A percentile compares a stretch with the other conserved stretches of the same genome.
Evolutionary conservation across 495 filamentous ascomycete species (phyloP).

Genomic region (Xylaria cubensis): DNA sequence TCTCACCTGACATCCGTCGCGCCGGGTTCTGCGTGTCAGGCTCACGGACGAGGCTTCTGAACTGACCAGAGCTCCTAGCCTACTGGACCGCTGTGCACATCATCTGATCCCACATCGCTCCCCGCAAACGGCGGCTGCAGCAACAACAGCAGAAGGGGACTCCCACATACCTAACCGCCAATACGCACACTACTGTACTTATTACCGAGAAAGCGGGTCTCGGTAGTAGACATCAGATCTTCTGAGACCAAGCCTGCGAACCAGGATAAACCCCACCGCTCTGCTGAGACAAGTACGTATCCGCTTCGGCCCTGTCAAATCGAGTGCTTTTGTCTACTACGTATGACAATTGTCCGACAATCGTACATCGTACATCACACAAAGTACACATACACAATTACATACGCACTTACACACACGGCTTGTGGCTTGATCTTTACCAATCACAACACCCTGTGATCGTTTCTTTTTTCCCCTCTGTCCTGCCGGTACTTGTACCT

Average conservation of each 20-base stretch:
- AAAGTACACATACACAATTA: neutral
- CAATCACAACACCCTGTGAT: constrained; percentile 8
- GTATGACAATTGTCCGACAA: neutral
- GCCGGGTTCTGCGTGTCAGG: constrained; percentile 1
- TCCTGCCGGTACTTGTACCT: constrained; percentile 21
- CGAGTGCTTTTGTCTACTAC: neutral
- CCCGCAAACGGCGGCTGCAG: constrained; percentile 26
- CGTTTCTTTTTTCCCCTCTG: neutral
- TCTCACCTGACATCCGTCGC: constrained; percentile 20
- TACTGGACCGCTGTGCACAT: constrained; percentile 7
- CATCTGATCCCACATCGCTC: constrained; percentile 14
- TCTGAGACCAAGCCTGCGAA: constrained; percentile 5
- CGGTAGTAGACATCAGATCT: constrained; percentile 5
- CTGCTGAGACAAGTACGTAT: neutral
- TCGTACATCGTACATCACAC: neutral
- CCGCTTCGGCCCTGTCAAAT: constrained; percentile 1
- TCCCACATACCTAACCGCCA: neutral
- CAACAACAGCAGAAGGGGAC: neutral
- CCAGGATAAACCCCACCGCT: constrained; percentile 4
- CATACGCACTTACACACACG: neutral
- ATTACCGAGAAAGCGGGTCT: constrained; percentile 15
- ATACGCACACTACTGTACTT: neutral
- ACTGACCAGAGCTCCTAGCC: neutral
- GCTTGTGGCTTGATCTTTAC: neutral
- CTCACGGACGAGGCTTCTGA: constrained; percentile 7